Evolutionary conservation across 768 basidiomycete species (phyloP).

Genomic region (Hygrocybe coccinea): DNA sequence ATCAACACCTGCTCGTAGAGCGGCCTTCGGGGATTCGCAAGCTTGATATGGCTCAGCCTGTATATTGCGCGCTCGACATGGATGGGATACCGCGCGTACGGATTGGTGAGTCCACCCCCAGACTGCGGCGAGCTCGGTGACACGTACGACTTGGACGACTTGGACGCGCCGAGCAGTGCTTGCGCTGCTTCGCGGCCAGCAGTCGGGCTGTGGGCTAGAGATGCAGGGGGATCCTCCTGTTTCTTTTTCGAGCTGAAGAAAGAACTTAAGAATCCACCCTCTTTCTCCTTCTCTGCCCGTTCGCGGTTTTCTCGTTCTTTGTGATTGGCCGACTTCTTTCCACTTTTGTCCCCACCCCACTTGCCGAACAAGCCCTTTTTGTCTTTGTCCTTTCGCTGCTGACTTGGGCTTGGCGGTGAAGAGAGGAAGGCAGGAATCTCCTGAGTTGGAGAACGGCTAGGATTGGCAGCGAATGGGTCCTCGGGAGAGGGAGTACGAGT

Average conservation of each 20-base stretch:
- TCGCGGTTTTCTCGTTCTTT: conserved; percentile 41
- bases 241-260: conserved; percentile 89
- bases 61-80: conserved; percentile 99
- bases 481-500: conserved; percentile 59
- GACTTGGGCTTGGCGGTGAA: conserved; percentile 26
- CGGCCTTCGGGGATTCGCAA: conserved; percentile 93
- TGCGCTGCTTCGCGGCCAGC: conserved; percentile 82
- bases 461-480: conserved; percentile 23
- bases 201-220: conserved; percentile 32
- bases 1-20: conserved; percentile 95
- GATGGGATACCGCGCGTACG: conserved; percentile 85
- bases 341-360: conserved; percentile 51
- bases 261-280: conserved; percentile 86
- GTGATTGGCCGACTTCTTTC: conserved; percentile 40
- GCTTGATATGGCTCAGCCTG: conserved; percentile 94
- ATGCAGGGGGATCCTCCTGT: conserved; percentile 52
- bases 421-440: conserved; percentile 24
- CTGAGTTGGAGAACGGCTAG: conserved; percentile 25
- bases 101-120: conserved; percentile 36
- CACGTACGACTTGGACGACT: conserved; percentile 63
- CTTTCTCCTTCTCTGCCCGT: conserved; percentile 61
- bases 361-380: conserved; percentile 55
- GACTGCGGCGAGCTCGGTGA: conserved; percentile 58
- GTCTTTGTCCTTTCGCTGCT: conserved; percentile 64
- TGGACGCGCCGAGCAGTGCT: conserved; percentile 79